Conservation (phyloP, 2,329 filamentous ascomycete species). For the Aspergillus aculeatus region DNA sequence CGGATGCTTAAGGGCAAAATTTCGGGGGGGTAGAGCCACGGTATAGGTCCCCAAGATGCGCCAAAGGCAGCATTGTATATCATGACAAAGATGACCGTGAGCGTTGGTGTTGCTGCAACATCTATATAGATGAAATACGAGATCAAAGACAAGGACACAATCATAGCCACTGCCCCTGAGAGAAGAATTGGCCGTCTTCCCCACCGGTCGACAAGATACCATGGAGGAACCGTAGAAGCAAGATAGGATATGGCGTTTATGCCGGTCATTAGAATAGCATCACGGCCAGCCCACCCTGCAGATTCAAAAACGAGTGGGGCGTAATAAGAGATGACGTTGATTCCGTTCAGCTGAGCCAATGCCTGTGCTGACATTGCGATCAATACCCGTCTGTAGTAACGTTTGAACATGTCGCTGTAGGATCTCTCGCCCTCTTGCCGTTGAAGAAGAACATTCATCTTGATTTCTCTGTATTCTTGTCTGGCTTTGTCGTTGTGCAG, state of each 20-base stretch:
- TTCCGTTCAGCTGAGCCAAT: slow-evolving; percentile 93
- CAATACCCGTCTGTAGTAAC: slow-evolving; percentile 87
- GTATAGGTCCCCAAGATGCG: slow-evolving; percentile 96
- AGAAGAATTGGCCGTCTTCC: slow-evolving; percentile 86
- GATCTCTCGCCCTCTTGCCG: slow-evolving; percentile 92
- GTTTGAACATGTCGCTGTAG: slow-evolving; percentile 90
- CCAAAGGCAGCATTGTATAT: slow-evolving; percentile 98
- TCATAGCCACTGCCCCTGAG: slow-evolving; percentile 86
- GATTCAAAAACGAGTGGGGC: slow-evolving; percentile 95
- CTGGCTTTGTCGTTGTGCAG: slow-evolving; percentile 89
- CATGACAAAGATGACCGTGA: slow-evolving; percentile 95
- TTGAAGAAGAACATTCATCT: slow-evolving; percentile 92
- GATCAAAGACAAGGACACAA: slow-evolving; percentile 79
- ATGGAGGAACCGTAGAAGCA: slow-evolving; percentile 87
- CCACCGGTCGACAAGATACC: slow-evolving; percentile 94
- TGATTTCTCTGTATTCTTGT: slow-evolving; percentile 97
- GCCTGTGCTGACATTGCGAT: slow-evolving; percentile 99
- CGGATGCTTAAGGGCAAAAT: slow-evolving; percentile 95
- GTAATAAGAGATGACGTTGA: slow-evolving; percentile 99
- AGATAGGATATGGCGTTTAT: slow-evolving; percentile 93
- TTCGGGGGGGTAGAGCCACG: slow-evolving; percentile 98
- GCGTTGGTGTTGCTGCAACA: slow-evolving; percentile 68
- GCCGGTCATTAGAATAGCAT: slow-evolving; percentile 94
- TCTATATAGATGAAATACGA: slow-evolving; percentile 95
- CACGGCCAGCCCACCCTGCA: slow-evolving; percentile 88